Base-by-base conservation (phyloP, 371 early-diverging fungal species). In the Zychaea mexicana region DNA sequence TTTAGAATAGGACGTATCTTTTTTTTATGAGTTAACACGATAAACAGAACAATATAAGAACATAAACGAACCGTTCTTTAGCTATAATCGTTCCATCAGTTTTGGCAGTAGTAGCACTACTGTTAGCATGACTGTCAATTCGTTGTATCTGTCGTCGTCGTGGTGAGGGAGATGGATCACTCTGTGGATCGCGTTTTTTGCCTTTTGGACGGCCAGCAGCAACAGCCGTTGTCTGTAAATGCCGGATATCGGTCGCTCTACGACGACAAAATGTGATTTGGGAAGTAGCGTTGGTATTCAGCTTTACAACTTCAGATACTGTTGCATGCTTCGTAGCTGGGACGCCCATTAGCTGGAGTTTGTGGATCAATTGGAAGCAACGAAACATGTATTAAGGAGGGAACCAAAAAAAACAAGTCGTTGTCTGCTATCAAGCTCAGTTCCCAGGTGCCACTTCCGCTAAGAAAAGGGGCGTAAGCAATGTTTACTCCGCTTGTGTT, bases 361-460 rank as follows among this genome's bases (percentile, higher is more conserved):
- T 49, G 24, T 49, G 19, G n/a, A 49, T 28, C 6, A n/a, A 49
- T 0, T 49, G 49, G 13, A 22, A 24, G 49, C 19, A 24, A 49
- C 49, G 49, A 49, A 24, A 49, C 49, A 49, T 49, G 22, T 24
- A 49, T n/a, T n/a, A n/a, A n/a, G n/a, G n/a, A n/a, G n/a, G n/a
- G n/a, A n/a, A n/a, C n/a, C n/a, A n/a, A n/a, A n/a, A n/a, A n/a
- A n/a, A n/a, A n/a, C n/a, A n/a, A n/a, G n/a, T n/a, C n/a, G n/a
- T n/a, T n/a, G n/a, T n/a, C n/a, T n/a, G n/a, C n/a, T n/a, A n/a
- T n/a, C n/a, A n/a, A n/a, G n/a, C n/a, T n/a, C n/a, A n/a, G n/a
- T n/a, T n/a, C n/a, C n/a, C n/a, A n/a, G n/a, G n/a, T n/a, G n/a
- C n/a, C n/a, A n/a, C n/a, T n/a, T n/a, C n/a, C n/a, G n/a, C n/a